Evolutionary conservation across 164 flowering plant genomes (phyloP).

Genomic region (Brasenia schreberi): DNA sequence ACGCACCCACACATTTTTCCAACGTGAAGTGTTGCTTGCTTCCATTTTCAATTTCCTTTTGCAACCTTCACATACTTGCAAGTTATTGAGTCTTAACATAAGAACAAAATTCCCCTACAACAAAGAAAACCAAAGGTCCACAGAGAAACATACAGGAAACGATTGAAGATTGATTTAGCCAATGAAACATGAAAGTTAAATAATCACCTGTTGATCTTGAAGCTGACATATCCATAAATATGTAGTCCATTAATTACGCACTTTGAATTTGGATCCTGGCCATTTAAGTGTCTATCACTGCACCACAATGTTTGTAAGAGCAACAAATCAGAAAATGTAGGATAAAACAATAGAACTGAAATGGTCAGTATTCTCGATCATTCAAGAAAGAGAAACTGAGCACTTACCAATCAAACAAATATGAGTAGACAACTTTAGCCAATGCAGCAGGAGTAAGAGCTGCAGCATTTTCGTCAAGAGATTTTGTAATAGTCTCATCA

Average conservation of each 20-base stretch:
- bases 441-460: slow-evolving; percentile 74
- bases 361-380: too few species aligned
- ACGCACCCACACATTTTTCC: too few species aligned
- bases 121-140: too few species aligned
- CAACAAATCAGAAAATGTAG: too few species aligned
- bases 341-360: too few species aligned
- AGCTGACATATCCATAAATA: slow-evolving; percentile 98
- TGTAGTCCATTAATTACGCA: slow-evolving; percentile 83
- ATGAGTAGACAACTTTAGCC: slow-evolving; percentile 69
- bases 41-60: too few species aligned
- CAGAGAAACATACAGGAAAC: too few species aligned
- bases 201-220: slow-evolving; percentile 98
- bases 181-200: background rate
- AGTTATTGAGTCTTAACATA: background rate
- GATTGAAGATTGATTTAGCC: too few species aligned
- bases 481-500: slow-evolving; percentile 77
- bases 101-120: too few species aligned
- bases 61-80: too few species aligned
- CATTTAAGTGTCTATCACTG: slow-evolving; percentile 60
- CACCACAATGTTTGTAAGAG: background rate
- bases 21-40: too few species aligned
- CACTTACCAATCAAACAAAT: slow-evolving; percentile 61
- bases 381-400: too few species aligned
- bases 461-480: slow-evolving; percentile 68
- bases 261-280: slow-evolving; percentile 89